These are phyloP conservation scores for Hippophae rhamnoides DNA, from an alignment of 306 rosid genomes.

Conservation along the genomic window DNA sequence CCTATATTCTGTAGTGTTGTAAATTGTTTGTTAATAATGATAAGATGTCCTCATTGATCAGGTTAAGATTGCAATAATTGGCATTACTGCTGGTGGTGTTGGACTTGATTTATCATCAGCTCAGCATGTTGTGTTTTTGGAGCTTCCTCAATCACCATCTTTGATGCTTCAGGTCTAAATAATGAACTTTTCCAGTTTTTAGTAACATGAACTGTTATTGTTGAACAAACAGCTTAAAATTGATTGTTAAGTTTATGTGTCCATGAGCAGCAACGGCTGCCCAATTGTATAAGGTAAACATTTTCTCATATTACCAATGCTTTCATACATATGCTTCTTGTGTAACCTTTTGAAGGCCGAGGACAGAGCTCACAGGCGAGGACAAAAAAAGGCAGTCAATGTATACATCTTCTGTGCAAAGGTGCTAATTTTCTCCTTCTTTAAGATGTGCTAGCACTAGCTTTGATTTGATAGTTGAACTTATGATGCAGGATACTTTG, in stretches of 20 bases:
- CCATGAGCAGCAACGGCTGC: no score
- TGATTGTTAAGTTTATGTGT: background rate
- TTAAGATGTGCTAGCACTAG: conserved; percentile 9
- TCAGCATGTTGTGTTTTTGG: conserved; percentile 83
- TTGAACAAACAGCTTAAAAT: background rate
- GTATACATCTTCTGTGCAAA: conserved; percentile 76
- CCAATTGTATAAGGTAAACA: background rate
- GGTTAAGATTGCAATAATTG: conserved; percentile 88
- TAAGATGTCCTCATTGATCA: conserved; percentile 23
- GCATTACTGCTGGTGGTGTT: conserved; percentile 85
- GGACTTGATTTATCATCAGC: conserved; percentile 94
- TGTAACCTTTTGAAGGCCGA: conserved; percentile 64
- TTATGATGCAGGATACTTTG: conserved; percentile 51
- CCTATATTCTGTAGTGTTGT: background rate
- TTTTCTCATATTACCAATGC: background rate
- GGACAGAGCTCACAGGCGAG: conserved; percentile 96
- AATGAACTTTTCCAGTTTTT: conserved; percentile 13
- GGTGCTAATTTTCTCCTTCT: conserved; percentile 41
- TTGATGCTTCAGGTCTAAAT: conserved; percentile 78
- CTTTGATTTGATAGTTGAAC: conserved; percentile 19
- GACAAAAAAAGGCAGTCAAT: conserved; percentile 88
- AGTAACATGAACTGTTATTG: background rate
- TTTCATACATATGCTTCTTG: conserved; percentile 15
- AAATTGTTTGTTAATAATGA: conserved; percentile 15
- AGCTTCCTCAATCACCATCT: conserved; percentile 75